Conservation (phyloP, 225 moss, liverwort and hornwort species). For the Sphagnum tenellum region DNA sequence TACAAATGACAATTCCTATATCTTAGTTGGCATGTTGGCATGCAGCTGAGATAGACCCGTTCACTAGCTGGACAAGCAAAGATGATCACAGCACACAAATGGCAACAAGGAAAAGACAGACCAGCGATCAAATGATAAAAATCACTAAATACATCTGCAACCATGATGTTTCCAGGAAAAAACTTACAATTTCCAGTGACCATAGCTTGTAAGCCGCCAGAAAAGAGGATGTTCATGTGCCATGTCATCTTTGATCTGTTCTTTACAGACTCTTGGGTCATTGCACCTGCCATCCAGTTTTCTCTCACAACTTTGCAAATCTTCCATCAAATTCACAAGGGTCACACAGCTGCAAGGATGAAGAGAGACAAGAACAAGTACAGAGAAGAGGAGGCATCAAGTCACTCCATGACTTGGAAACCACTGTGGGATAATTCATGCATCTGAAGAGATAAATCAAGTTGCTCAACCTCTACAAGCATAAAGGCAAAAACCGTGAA, state of each 20-base stretch:
- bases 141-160: not conserved
- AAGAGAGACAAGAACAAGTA: too few relatives aligned
- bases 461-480: too few relatives aligned
- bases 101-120: not conserved
- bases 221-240: slow-evolving; percentile 55
- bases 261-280: slow-evolving; percentile 70
- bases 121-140: not conserved
- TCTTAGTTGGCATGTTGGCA: slow-evolving; percentile 2
- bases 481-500: too few relatives aligned
- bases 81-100: not conserved
- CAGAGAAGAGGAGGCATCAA: too few relatives aligned
- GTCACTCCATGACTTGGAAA: too few relatives aligned
- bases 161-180: not conserved
- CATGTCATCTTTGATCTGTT: slow-evolving; percentile 76
- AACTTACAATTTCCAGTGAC: slow-evolving; percentile 83
- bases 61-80: slow-evolving; percentile 2
- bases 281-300: slow-evolving; percentile 49
- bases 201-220: slow-evolving; percentile 89
- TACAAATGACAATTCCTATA: slow-evolving; percentile 13
- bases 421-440: too few relatives aligned
- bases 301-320: not conserved
- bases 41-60: slow-evolving; percentile 11
- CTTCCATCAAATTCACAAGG: not conserved
- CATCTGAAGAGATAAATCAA: too few relatives aligned
- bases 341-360: too few relatives aligned